These are phyloP conservation scores for Globisporangium parvum DNA, from an alignment of 352 stramenopile species.

Conservation along the genomic window DNA sequence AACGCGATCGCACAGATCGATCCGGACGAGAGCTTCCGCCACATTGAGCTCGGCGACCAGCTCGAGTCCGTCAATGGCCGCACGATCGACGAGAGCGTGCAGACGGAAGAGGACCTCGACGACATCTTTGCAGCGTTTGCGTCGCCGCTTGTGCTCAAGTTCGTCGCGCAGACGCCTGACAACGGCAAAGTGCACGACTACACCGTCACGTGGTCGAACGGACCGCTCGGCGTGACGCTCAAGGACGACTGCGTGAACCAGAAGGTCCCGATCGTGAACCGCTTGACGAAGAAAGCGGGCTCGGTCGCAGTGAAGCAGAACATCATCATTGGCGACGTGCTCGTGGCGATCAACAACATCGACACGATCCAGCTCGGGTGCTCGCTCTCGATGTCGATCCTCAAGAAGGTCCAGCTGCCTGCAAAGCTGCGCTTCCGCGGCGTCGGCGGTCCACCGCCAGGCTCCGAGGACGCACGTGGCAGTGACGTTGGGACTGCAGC, in stretches of 20 bases:
- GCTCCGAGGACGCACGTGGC: constrained; percentile 19
- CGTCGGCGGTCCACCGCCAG: constrained; percentile 51
- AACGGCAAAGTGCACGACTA: constrained; percentile 79
- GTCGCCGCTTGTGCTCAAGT: constrained; percentile 83
- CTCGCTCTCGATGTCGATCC: constrained; percentile 83
- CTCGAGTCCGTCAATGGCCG: constrained; percentile 77
- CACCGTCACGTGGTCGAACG: constrained; percentile 85
- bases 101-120: constrained; percentile 59
- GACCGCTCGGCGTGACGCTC: constrained; percentile 73
- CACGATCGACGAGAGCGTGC: constrained; percentile 48
- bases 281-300: constrained; percentile 78
- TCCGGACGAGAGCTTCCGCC: constrained; percentile 72
- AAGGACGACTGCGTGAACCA: constrained; percentile 83
- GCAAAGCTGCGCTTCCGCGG: constrained; percentile 81
- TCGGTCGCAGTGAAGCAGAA: constrained; percentile 87
- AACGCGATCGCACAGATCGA: constrained; percentile 66
- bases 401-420: constrained; percentile 85
- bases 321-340: constrained; percentile 79
- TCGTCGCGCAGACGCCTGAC: constrained; percentile 45
- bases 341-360: constrained; percentile 88
- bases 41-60: constrained; percentile 63
- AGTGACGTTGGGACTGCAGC: constrained; percentile 1
- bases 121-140: constrained; percentile 69
- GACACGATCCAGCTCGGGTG: constrained; percentile 85
- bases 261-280: constrained; percentile 85